These are phyloP conservation scores for Blumeria graminis DNA, from an alignment of 2,329 filamentous ascomycete species.

Conservation along the genomic window DNA sequence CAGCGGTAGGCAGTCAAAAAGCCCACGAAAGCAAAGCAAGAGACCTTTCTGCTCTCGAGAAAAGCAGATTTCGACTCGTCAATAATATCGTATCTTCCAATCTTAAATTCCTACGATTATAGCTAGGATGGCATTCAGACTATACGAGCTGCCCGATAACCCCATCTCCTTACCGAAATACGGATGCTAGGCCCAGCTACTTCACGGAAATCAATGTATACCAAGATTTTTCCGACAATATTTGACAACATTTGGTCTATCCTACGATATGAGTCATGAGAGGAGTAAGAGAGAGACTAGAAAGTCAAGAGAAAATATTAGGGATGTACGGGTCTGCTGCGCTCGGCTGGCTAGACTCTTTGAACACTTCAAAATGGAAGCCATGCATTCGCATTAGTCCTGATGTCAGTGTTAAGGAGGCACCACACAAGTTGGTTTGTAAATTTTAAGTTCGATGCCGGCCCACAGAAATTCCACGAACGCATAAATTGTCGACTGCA, in stretches of 20 bases:
- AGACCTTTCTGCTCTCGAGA: background rate
- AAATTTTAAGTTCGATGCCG: too few relatives aligned
- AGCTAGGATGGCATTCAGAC: background rate
- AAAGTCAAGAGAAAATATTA: background rate
- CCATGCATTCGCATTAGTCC: too few relatives aligned
- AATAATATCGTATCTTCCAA: background rate
- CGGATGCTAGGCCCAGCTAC: background rate
- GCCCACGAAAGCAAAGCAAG: background rate
- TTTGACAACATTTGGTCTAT: background rate
- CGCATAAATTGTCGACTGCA: too few relatives aligned
- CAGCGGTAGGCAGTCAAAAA: background rate
- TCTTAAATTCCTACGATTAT: background rate
- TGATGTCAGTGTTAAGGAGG: too few relatives aligned
- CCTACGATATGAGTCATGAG: background rate
- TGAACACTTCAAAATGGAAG: background rate
- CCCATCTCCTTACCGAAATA: background rate
- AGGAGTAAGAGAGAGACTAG: background rate
- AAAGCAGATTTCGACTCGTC: background rate
- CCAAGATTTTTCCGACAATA: too few relatives aligned
- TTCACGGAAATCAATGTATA: background rate
- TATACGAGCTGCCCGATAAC: background rate
- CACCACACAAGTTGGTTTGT: too few relatives aligned
- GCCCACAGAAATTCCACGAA: too few relatives aligned
- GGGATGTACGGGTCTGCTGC: background rate
- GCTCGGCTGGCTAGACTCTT: background rate